These are phyloP conservation scores for Maudiozyma serrabonitensis DNA, from an alignment of 805 yeast genomes.

Conservation along the genomic window DNA sequence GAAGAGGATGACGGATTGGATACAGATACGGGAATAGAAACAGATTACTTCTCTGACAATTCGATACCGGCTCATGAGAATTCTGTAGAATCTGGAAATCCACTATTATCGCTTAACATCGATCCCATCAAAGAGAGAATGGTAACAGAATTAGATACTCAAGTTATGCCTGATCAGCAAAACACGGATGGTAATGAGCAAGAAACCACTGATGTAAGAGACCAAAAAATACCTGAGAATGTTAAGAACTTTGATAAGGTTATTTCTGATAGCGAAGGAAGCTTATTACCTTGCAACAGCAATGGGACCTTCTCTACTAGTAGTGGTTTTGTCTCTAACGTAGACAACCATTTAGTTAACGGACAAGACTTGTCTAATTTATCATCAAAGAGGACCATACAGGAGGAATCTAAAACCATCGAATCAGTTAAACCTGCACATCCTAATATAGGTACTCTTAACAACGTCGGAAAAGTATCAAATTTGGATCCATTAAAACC, in stretches of 20 bases:
- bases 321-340: no score
- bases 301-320: neutral
- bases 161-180: neutral
- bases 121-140: conserved; percentile 1
- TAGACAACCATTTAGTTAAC: no score
- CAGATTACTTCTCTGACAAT: conserved; percentile 3
- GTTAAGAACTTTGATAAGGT: neutral
- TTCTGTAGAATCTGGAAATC: neutral
- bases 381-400: no score
- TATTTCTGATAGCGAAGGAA: neutral
- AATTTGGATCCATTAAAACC: no score
- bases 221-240: neutral
- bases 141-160: neutral
- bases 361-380: no score
- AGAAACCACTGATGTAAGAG: neutral
- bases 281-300: neutral
- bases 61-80: neutral
- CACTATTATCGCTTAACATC: neutral
- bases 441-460: no score
- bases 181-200: neutral
- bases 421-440: no score
- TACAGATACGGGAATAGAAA: conserved; percentile 6
- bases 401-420: no score
- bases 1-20: neutral
- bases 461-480: no score